A percentile compares a stretch with the other conserved stretches of the same genome.
These are phyloP conservation scores for Periconia macrospinosa DNA, from an alignment of 2,329 filamentous ascomycete genomes.

Conservation along the genomic window DNA sequence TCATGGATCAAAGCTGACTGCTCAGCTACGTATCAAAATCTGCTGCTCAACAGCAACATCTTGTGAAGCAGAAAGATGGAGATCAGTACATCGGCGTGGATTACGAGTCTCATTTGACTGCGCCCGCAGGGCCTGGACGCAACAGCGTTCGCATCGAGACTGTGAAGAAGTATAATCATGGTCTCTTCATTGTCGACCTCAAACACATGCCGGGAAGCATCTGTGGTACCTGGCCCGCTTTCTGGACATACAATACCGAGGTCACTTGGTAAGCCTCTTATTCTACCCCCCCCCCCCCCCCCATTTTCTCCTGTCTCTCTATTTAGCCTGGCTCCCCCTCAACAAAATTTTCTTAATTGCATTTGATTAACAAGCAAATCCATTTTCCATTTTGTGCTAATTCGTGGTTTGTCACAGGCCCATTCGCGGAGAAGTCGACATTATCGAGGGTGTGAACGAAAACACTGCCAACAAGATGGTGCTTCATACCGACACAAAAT, in stretches of 20 bases:
- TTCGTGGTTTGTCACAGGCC: slow-evolving; percentile 13
- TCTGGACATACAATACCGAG: slow-evolving; percentile 33
- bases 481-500: slow-evolving; percentile 31
- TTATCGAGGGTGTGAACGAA: slow-evolving; percentile 38
- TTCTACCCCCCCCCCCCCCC: background rate
- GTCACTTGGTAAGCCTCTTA: slow-evolving; percentile 12
- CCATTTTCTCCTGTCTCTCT: no score
- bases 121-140: slow-evolving; percentile 15
- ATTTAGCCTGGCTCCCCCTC: no score
- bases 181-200: slow-evolving; percentile 36
- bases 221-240: slow-evolving; percentile 39
- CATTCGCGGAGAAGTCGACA: slow-evolving; percentile 34
- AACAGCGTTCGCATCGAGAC: slow-evolving; percentile 33
- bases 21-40: slow-evolving; percentile 14
- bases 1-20: background rate
- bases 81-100: slow-evolving; percentile 49
- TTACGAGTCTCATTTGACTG: slow-evolving; percentile 21
- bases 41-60: slow-evolving; percentile 3
- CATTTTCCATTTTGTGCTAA: background rate
- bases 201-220: slow-evolving; percentile 32
- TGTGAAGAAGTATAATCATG: slow-evolving; percentile 28
- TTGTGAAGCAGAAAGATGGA: slow-evolving; percentile 5
- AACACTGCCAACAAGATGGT: slow-evolving; percentile 26
- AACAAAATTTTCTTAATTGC: no score
- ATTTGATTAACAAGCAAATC: background rate